phyloP scores from a whole-genome alignment of 225 moss, liverwort and hornwort species.

The Neckera pumila region DNA sequence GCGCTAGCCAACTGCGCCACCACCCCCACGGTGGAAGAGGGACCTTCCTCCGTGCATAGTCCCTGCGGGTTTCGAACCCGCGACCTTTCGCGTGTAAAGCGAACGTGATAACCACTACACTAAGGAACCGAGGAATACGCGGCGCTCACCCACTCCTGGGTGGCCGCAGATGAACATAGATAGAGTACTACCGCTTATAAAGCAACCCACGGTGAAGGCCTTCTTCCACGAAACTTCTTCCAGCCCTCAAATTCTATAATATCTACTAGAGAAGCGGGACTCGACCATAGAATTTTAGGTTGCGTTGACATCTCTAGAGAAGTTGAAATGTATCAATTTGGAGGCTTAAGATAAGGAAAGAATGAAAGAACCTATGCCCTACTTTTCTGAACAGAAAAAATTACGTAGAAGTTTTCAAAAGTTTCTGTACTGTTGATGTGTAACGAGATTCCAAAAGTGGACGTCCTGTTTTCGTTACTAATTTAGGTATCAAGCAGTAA shows the following conservation, averaged over 20 bases:
- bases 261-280: too few species aligned
- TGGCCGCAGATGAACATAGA: rapidly evolving
- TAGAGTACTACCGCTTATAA: rapidly evolving
- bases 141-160: too few species aligned
- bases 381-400: too few species aligned
- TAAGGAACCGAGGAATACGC: background rate
- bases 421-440: background rate
- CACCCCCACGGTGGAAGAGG: background rate
- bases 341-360: background rate
- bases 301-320: too few species aligned
- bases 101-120: conserved; percentile 52
- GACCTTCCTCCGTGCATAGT: background rate
- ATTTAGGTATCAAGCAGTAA: background rate
- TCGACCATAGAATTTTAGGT: too few species aligned
- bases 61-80: conserved; percentile 58
- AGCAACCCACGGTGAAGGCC: rapidly evolving
- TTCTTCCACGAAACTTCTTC: rapidly evolving
- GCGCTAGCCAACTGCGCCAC: conserved; percentile 80
- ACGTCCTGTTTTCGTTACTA: too few species aligned
- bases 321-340: background rate
- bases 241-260: background rate
- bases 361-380: background rate
- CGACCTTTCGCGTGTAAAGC: conserved; percentile 48
- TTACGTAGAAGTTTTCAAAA: too few species aligned
- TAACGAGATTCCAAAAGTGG: background rate